These are phyloP conservation scores for Lactifluus subvellereus DNA, from an alignment of 768 basidiomycete species.

Conservation along the genomic window DNA sequence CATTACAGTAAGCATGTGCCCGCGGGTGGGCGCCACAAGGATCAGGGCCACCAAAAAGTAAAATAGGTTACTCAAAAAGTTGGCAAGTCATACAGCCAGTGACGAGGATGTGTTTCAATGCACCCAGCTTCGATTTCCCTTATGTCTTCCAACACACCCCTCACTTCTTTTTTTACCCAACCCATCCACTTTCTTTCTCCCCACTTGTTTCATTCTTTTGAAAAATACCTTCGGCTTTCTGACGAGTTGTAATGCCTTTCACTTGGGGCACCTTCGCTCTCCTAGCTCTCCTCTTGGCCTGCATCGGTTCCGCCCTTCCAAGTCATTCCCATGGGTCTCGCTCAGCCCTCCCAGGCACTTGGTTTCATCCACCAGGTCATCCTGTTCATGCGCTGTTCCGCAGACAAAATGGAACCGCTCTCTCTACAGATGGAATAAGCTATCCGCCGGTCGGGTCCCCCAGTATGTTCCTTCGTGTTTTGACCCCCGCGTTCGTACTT, in stretches of 20 bases:
- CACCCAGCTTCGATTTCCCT: not conserved
- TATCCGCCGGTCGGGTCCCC: constrained; percentile 57
- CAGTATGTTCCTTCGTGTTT: constrained; percentile 35
- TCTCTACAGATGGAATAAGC: constrained; percentile 38
- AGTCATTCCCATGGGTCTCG: constrained; percentile 25
- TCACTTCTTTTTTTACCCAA: not conserved
- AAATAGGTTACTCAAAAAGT: no score
- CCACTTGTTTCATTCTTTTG: no score
- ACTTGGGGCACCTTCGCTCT: not conserved
- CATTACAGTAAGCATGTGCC: no score
- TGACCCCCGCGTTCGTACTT: not conserved
- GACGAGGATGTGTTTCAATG: no score
- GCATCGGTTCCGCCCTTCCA: constrained; percentile 15
- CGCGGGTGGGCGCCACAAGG: no score
- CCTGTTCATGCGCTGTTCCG: constrained; percentile 58
- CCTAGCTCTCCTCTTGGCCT: constrained; percentile 22
- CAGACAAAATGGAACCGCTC: constrained; percentile 34
- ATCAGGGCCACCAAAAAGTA: no score
- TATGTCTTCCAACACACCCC: not conserved
- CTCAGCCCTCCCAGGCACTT: constrained; percentile 33
- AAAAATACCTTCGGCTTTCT: not conserved
- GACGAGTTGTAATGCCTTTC: not conserved
- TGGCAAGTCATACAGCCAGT: no score
- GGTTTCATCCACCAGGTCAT: constrained; percentile 61
- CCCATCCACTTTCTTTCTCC: not conserved